Evolutionary conservation across 148 eudicot species (phyloP).

Genomic region (Cornus controversa): DNA sequence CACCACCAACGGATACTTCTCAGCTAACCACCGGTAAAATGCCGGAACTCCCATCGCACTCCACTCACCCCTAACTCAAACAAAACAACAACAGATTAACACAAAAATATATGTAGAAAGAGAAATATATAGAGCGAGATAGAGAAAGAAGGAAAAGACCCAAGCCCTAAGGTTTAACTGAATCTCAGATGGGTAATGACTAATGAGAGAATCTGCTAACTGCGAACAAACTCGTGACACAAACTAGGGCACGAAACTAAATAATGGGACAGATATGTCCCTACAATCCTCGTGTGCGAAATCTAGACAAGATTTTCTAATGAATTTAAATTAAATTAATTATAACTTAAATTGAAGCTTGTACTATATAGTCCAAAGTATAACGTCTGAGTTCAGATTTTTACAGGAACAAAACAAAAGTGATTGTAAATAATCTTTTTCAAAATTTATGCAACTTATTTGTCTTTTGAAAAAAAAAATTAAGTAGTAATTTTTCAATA

Average conservation of each 20-base stretch:
- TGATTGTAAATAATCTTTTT: too few relatives aligned
- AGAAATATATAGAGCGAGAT: not conserved
- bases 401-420: too few relatives aligned
- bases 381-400: too few relatives aligned
- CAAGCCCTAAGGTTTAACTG: not conserved
- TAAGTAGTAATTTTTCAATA: too few relatives aligned
- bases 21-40: conserved; percentile 95
- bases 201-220: not conserved
- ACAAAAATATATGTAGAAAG: not conserved
- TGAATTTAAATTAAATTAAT: too few relatives aligned
- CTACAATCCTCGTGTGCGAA: too few relatives aligned
- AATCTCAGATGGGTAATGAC: not conserved
- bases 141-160: not conserved
- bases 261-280: not conserved
- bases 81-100: not conserved
- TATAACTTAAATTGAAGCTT: too few relatives aligned
- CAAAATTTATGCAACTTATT: too few relatives aligned
- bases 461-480: too few relatives aligned
- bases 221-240: not conserved
- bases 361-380: too few relatives aligned
- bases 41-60: conserved; percentile 88
- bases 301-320: too few relatives aligned
- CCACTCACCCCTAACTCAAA: not conserved
- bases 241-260: not conserved
- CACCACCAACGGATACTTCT: conserved; percentile 89